Conservation (phyloP, 208 protist species). For the Trypanosoma congolense region DNA sequence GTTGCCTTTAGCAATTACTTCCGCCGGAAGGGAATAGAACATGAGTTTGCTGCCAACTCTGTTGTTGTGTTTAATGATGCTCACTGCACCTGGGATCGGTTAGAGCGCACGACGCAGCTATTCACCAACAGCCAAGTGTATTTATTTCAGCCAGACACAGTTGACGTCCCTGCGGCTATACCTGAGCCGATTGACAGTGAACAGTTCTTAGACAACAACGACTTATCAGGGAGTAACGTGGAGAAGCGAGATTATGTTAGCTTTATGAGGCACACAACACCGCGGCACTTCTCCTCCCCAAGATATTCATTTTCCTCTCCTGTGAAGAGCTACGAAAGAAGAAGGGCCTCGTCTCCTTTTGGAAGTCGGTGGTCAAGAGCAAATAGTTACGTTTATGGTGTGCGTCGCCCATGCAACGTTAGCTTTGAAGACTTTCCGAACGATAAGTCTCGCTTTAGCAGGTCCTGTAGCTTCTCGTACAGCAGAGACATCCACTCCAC, state of each 20-base stretch:
- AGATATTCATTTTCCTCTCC: too few relatives aligned
- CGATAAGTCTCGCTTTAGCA: neutral
- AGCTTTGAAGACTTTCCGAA: neutral
- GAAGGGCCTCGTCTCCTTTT: neutral
- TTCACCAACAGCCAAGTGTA: conserved; percentile 65
- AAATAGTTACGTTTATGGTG: neutral
- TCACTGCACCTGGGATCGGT: conserved; percentile 38
- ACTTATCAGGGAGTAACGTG: too few relatives aligned
- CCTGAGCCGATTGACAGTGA: conserved; percentile 33
- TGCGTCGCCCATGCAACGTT: neutral
- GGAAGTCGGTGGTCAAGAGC: neutral
- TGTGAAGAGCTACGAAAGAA: neutral
- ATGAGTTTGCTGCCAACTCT: conserved; percentile 13
- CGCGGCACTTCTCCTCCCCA: neutral
- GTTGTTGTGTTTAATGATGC: conserved; percentile 55
- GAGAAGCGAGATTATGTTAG: too few relatives aligned
- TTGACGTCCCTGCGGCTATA: conserved; percentile 40
- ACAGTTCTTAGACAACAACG: neutral
- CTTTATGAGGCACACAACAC: neutral
- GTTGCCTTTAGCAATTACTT: conserved; percentile 38
- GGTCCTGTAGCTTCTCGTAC: neutral
- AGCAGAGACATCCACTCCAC: conserved; percentile 2
- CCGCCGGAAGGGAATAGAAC: conserved; percentile 1
- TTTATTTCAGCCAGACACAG: conserved; percentile 45
- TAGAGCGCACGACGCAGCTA: conserved; percentile 45